Evolutionary conservation across 139 green algal species (phyloP).

Genomic region (Haematococcus lacustris): DNA sequence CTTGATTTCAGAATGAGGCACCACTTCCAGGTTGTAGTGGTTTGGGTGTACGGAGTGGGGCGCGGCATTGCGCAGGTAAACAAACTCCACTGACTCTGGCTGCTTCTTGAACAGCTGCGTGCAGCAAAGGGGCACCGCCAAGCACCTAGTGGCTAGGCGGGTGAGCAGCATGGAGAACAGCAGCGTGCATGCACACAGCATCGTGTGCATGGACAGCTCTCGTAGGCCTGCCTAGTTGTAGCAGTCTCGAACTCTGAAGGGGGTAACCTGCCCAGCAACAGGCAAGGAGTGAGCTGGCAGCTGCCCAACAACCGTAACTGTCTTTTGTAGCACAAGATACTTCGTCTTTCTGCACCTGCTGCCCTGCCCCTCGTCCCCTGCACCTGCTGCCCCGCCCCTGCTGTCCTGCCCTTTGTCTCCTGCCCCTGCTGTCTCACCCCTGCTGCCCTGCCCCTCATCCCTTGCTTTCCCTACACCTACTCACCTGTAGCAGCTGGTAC

Average conservation of each 20-base stretch:
- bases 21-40: conserved; percentile 45
- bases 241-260: not conserved
- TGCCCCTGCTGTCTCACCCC: not conserved
- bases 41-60: conserved; percentile 18
- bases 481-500: conserved; percentile 13
- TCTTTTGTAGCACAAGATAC: no score
- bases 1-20: conserved; percentile 34
- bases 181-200: not conserved
- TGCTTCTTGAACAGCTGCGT: conserved; percentile 14
- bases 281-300: not conserved
- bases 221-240: not conserved
- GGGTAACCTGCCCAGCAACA: not conserved
- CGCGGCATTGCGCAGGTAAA: conserved; percentile 35
- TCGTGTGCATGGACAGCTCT: not conserved
- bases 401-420: not conserved
- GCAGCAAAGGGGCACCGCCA: not conserved
- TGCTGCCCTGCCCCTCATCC: not conserved
- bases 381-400: not conserved
- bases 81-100: conserved; percentile 31
- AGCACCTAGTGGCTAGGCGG: not conserved
- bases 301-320: no score
- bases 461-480: not conserved
- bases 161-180: not conserved
- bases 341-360: not conserved
- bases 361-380: not conserved